These are phyloP conservation scores for Phanerochaete carnosa DNA, from an alignment of 768 basidiomycete species.

Conservation along the genomic window DNA sequence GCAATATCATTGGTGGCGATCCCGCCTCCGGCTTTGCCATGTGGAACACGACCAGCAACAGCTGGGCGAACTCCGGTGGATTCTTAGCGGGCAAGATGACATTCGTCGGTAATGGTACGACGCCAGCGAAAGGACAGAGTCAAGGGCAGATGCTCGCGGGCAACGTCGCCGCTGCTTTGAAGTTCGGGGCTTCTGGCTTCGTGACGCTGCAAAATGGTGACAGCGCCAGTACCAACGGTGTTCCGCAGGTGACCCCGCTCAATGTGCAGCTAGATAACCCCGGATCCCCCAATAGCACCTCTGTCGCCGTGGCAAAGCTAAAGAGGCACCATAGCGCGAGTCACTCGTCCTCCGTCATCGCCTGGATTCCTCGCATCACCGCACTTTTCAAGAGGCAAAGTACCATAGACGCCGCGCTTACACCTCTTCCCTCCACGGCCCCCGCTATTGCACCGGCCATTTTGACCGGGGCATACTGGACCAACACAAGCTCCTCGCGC, in stretches of 20 bases:
- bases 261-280: slow-evolving; percentile 49
- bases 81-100: slow-evolving; percentile 70
- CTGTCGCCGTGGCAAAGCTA: slow-evolving; percentile 23
- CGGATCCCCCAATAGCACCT: slow-evolving; percentile 24
- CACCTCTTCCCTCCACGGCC: slow-evolving; percentile 52
- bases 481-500: slow-evolving; percentile 62
- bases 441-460: slow-evolving; percentile 74
- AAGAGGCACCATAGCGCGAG: slow-evolving; percentile 33
- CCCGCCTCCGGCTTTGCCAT: slow-evolving; percentile 63
- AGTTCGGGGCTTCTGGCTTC: slow-evolving; percentile 76
- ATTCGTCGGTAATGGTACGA: slow-evolving; percentile 65
- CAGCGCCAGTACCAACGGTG: slow-evolving; percentile 35
- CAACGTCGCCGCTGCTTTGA: slow-evolving; percentile 49
- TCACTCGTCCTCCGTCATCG: slow-evolving; percentile 21
- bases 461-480: slow-evolving; percentile 87
- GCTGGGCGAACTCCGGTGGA: slow-evolving; percentile 76
- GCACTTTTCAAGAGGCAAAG: slow-evolving; percentile 53
- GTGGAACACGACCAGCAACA: slow-evolving; percentile 58
- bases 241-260: slow-evolving; percentile 60
- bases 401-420: slow-evolving; percentile 34
- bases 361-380: slow-evolving; percentile 46
- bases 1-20: slow-evolving; percentile 26
- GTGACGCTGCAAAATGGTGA: slow-evolving; percentile 71
- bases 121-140: slow-evolving; percentile 35
- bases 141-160: slow-evolving; percentile 67